These are phyloP conservation scores for Schizosaccharomyces pombe DNA, from an alignment of 805 yeast genomes.

Conservation along the genomic window DNA sequence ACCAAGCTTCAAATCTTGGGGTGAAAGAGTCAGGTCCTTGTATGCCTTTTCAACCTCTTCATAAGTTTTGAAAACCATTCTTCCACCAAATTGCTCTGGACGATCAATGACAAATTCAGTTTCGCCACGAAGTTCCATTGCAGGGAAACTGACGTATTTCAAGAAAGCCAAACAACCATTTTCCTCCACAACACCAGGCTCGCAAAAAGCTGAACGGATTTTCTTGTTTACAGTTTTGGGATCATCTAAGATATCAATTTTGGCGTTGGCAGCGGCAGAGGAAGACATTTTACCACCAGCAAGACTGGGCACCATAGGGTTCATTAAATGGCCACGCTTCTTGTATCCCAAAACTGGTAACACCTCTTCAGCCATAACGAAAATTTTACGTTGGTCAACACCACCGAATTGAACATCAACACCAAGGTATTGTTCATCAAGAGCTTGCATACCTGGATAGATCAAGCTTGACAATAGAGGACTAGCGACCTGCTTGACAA, in stretches of 20 bases:
- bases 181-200: constrained; percentile 75
- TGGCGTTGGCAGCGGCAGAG: constrained; percentile 80
- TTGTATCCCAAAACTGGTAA: constrained; percentile 71
- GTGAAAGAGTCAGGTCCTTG: constrained; percentile 51
- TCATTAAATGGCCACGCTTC: constrained; percentile 96
- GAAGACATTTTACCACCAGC: constrained; percentile 96
- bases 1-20: constrained; percentile 85
- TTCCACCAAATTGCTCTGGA: constrained; percentile 95
- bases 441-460: constrained; percentile 95
- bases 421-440: constrained; percentile 74
- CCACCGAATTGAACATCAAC: constrained; percentile 96
- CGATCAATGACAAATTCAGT: constrained; percentile 54
- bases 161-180: constrained; percentile 77
- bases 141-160: constrained; percentile 65
- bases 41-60: constrained; percentile 51
- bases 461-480: constrained; percentile 83
- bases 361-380: constrained; percentile 88
- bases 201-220: constrained; percentile 77
- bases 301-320: constrained; percentile 95
- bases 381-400: constrained; percentile 94
- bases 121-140: constrained; percentile 40
- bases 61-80: constrained; percentile 44
- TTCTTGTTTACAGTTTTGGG: constrained; percentile 77
- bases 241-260: constrained; percentile 76
- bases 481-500: constrained; percentile 87